These are phyloP conservation scores for Inonotus hispidus DNA, from an alignment of 1,284 basidiomycete genomes.

Conservation along the genomic window DNA sequence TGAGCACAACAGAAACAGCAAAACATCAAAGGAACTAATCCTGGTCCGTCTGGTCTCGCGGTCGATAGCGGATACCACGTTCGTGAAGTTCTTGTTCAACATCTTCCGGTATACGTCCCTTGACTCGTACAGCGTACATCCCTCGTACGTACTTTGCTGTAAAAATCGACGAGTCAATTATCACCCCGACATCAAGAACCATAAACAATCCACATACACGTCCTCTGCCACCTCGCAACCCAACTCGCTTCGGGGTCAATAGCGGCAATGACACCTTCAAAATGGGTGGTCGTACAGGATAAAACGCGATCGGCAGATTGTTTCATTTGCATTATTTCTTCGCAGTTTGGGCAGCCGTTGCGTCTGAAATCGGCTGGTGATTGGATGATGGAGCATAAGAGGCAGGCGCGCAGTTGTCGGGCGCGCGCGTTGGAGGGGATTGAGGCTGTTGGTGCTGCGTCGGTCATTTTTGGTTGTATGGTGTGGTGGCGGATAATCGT, in stretches of 20 bases:
- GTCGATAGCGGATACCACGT: conserved; percentile 75
- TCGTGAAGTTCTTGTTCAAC: conserved; percentile 74
- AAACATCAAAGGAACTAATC: conserved; percentile 36
- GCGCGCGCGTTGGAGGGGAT: conserved; percentile 61
- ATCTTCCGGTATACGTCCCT: conserved; percentile 80
- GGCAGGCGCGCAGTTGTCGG: conserved; percentile 80
- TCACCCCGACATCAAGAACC: conserved; percentile 8
- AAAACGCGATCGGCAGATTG: conserved; percentile 79
- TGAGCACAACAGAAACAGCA: not conserved
- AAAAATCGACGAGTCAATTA: not conserved
- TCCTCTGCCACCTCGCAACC: conserved; percentile 93
- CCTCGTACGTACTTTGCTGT: conserved; percentile 81
- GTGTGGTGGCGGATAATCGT: not conserved
- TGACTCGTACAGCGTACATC: conserved; percentile 86
- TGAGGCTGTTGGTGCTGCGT: conserved; percentile 21
- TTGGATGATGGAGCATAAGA: conserved; percentile 90
- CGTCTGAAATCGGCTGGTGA: conserved; percentile 80
- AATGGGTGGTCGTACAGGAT: conserved; percentile 90
- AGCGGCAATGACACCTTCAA: conserved; percentile 89
- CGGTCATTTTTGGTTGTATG: conserved; percentile 4
- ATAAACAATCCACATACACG: conserved; percentile 50
- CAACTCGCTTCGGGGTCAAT: conserved; percentile 88
- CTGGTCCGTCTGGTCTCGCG: conserved; percentile 69
- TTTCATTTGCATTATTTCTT: conserved; percentile 93
- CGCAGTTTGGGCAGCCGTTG: conserved; percentile 94